Evolutionary conservation across 139 green algal species (phyloP).

Genomic region (Chlorella ohadii): DNA sequence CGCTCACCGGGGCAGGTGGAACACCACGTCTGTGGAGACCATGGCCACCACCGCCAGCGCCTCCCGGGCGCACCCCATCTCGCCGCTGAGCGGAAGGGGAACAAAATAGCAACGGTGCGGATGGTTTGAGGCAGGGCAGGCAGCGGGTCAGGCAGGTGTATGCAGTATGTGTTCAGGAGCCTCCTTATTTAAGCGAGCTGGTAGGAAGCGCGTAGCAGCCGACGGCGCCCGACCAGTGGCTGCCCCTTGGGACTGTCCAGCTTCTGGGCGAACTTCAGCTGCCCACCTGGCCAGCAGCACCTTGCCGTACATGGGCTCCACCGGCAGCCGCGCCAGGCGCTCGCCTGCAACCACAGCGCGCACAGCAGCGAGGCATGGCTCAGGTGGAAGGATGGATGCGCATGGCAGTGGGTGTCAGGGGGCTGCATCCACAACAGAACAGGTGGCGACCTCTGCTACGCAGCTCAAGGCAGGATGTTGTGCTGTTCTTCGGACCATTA

Average conservation of each 20-base stretch:
- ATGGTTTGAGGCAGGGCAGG: neutral
- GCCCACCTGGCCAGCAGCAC: constrained; percentile 31
- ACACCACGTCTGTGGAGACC: constrained; percentile 79
- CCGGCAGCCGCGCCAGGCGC: constrained; percentile 77
- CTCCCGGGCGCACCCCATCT: constrained; percentile 76
- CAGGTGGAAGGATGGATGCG: neutral
- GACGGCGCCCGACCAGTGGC: no score
- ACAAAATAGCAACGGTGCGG: neutral
- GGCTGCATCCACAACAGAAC: no score
- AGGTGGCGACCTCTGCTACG: no score
- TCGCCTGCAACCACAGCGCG: constrained; percentile 29
- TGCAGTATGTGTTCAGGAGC: no score
- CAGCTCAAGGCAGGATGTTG: no score
- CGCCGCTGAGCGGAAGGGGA: constrained; percentile 27
- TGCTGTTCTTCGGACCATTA: no score
- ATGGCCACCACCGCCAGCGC: constrained; percentile 82
- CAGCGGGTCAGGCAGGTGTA: no score
- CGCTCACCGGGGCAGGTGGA: constrained; percentile 47
- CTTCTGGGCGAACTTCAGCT: no score
- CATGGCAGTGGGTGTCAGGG: neutral
- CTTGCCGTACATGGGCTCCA: constrained; percentile 84
- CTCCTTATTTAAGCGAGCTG: no score
- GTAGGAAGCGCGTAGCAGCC: no score
- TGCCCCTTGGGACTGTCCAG: no score
- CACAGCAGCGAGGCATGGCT: no score